Base-by-base conservation (phyloP, 1,284 basidiomycete genomes). In the Neonothopanus nambi region DNA sequence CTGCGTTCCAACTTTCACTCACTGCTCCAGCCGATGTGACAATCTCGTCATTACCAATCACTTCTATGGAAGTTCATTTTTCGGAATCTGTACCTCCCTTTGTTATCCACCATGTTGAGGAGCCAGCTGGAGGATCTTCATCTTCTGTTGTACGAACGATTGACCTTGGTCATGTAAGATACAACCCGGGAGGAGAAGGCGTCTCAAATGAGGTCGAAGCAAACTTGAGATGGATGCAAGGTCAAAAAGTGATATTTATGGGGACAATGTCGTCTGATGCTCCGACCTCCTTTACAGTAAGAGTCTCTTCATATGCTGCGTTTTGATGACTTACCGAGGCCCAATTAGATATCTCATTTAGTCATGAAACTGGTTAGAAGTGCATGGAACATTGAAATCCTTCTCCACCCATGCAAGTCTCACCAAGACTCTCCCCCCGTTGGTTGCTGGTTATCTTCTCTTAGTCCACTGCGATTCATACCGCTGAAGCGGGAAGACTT, bases 1-100 rank as follows among this genome's bases (percentile, higher is more conserved):
- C 80, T 0, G 79, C 87, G 0, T 95, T 91, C 68, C 93, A 95
- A 63, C 60, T 95, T 3, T 73, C 75, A 9, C 65, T 93, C 17
- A 70, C 76, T 5, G 77, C 84, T 0, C 79, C 83, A 0, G 57
- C 64, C 0, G 58, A 69, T 17, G 67, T 78, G 3, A 65, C 73
- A 0, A 72, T 88, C 13, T 74, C 78, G 5, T 70, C 71, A 0
- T 68, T 92, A 30, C 80, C 86, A 0, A 80, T 93, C 60, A 64
- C 76, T 0, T 77, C 77, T 1, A 61, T 91, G n/a, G 67, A 72
- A 3, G 71, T 92, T 5, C 69, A 78, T 51, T 82, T 90, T 59
- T 75, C 76, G 6, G 73, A 76, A 37, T 73, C 71, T 7, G 51
- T 63, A n/a, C 63, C 68, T 12, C 54, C 67, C 5, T 77, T 84